Base-by-base conservation (phyloP, 2,329 filamentous ascomycete species). In the Endoconidiophora laricicola region DNA sequence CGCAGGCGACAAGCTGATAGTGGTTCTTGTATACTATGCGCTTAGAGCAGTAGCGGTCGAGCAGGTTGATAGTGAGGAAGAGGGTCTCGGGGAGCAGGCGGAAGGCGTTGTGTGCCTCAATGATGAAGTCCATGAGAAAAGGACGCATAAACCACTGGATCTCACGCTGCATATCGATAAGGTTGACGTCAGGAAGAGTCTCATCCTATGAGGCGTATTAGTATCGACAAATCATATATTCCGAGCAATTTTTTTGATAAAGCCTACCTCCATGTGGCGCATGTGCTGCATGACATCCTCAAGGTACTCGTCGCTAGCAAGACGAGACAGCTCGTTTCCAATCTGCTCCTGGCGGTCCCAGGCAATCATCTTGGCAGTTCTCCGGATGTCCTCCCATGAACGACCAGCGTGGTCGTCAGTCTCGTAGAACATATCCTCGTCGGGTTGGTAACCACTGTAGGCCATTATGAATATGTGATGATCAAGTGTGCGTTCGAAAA, bases 111-210 rank as follows among this genome's bases (percentile, higher is more conserved):
- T 98, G 91, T 46, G 90, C 91, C 74, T 98, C 91, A 60, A 96
- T 83, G 57, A 98, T 77, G 68, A 98, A 98, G 70, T 98, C 91
- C 62, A 98, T 84, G 36, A 98, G 80, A 65, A 95, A 96, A 0
- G 91, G 91, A 60, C 91, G 75, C 91, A 98, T 98, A 69, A 93
- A 96, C 91, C 91, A 98, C 64, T 96, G 87, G 56, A 98, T 96
- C 73, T 98, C 91, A 57, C 88, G 87, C 68, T 98, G 91, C 66
- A 96, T 95, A 65, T 98, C 91, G 64, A 98, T 98, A 36, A 93
- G 87, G 65, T 90, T 90, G 63, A 94, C 90, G 65, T 98, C 91
- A 49, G 91, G 86, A 57, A 96, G 72, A 24, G 91, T 96, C 67
- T 93, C 83, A 60, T 81, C 76, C 75, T 77, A 9, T 48, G 45